Base-by-base conservation (phyloP, 495 filamentous ascomycete species). In the Penicillium ucsense region DNA sequence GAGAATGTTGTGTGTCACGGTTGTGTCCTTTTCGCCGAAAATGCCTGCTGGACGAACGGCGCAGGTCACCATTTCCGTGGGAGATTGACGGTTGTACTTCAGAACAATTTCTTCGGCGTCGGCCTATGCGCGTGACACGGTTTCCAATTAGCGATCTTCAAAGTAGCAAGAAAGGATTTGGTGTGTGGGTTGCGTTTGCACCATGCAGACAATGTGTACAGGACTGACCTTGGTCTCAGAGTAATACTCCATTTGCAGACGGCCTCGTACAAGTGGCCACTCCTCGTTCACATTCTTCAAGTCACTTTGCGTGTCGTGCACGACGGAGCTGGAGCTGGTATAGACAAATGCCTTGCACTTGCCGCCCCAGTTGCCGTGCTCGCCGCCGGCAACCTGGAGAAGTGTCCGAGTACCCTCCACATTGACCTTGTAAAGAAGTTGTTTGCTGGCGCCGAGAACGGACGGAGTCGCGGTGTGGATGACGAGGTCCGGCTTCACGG, bases 391-490 rank as follows among this genome's bases (percentile, higher is more conserved):
- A 9, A 84, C 86, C 45, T 88, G 79, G 39, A 99, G 66, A 12
- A 97, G 70, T 12, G 73, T 84, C 52, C 78, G 80, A 0, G 91
- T 96, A 11, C 92, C 92, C 20, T 86, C 85, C 1, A 99, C 88
- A 65, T 97, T 99, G 51, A 99, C 92, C 70, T 86, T 89, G 51
- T 57, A 58, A 49, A 74, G 53, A 41, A 73, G 47, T 28, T 59
- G 49, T 48, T 73, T 71, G 38, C 64, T 70, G 2, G 60, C 63
- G 6, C 81, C 83, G 12, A 70, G 44, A 4, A 79, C 72, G 4
- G 78, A 68, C 3, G 88, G 86, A 4, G 84, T 85, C n/a, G 91
- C 94, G 8, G 92, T 97, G 67, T 99, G 89, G 52, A 97, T 92
- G 36, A 99, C 85, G 8, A 92, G 80, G 54, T 88, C 81, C n/a